Evolutionary conservation across 768 basidiomycete species (phyloP).

Genomic region (Boletus pseudo-olivaceus): DNA sequence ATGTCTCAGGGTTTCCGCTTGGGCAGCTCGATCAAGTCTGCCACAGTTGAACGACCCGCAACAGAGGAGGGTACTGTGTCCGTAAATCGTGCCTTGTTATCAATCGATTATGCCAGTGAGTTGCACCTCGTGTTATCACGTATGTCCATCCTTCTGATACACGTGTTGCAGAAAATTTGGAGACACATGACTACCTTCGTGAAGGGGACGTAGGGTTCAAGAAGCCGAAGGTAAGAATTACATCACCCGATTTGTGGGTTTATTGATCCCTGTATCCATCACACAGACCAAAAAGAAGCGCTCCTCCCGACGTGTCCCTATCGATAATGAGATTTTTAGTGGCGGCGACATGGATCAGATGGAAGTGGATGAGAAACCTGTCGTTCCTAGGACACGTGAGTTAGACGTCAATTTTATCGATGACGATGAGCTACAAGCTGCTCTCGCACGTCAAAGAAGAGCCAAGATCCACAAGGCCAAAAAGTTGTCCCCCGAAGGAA

Average conservation of each 20-base stretch:
- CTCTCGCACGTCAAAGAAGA: constrained; percentile 79
- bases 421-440: constrained; percentile 96
- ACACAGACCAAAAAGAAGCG: constrained; percentile 93
- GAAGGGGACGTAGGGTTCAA: constrained; percentile 95
- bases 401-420: constrained; percentile 91
- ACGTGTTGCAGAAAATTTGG: constrained; percentile 66
- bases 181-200: constrained; percentile 82
- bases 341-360: constrained; percentile 41
- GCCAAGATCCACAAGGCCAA: constrained; percentile 75
- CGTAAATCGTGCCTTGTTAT: constrained; percentile 77
- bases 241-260: neutral
- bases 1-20: constrained; percentile 76
- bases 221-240: constrained; percentile 71
- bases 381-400: constrained; percentile 63
- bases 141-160: constrained; percentile 13
- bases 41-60: constrained; percentile 39
- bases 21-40: constrained; percentile 53
- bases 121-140: constrained; percentile 11
- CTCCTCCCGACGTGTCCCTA: constrained; percentile 55
- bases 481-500: constrained; percentile 76
- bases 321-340: constrained; percentile 37
- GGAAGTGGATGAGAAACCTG: constrained; percentile 78
- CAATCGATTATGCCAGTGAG: constrained; percentile 89
- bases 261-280: neutral
- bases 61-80: constrained; percentile 49